These are phyloP conservation scores for Bryopsis sp. DNA, from an alignment of 139 green algal genomes.

Conservation along the genomic window DNA sequence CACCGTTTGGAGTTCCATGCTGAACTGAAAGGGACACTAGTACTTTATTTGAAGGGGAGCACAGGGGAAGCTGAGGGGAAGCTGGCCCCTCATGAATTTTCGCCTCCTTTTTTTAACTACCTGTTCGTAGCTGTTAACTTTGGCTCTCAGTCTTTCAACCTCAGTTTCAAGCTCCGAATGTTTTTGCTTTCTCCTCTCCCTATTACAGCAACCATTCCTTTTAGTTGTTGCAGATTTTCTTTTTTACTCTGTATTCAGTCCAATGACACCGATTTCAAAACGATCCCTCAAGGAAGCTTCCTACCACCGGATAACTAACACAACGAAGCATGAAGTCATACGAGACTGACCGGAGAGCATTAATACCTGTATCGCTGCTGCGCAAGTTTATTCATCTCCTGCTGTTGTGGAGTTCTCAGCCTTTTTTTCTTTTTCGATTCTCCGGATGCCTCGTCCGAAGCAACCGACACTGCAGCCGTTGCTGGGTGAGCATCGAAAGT, in stretches of 20 bases:
- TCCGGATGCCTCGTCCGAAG: no score
- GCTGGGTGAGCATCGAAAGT: no score
- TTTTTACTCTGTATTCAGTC: background rate
- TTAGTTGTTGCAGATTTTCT: background rate
- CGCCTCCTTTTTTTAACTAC: no score
- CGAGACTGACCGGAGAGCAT: background rate
- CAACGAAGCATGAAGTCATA: background rate
- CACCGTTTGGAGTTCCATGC: no score
- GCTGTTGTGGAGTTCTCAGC: background rate
- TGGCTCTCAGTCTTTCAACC: background rate
- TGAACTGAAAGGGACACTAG: no score
- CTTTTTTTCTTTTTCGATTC: background rate
- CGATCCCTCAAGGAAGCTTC: background rate
- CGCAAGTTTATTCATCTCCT: background rate
- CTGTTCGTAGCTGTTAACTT: no score
- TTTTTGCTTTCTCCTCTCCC: background rate
- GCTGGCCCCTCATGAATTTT: no score
- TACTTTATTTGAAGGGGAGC: no score
- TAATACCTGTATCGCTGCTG: background rate
- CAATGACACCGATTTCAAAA: background rate
- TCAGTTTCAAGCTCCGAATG: background rate
- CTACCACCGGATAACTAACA: background rate
- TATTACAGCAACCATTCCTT: background rate
- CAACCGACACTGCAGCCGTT: no score
- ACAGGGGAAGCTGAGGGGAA: no score